phyloP scores from a whole-genome alignment of 208 protist species.

The Trypanosoma platydactyli region DNA sequence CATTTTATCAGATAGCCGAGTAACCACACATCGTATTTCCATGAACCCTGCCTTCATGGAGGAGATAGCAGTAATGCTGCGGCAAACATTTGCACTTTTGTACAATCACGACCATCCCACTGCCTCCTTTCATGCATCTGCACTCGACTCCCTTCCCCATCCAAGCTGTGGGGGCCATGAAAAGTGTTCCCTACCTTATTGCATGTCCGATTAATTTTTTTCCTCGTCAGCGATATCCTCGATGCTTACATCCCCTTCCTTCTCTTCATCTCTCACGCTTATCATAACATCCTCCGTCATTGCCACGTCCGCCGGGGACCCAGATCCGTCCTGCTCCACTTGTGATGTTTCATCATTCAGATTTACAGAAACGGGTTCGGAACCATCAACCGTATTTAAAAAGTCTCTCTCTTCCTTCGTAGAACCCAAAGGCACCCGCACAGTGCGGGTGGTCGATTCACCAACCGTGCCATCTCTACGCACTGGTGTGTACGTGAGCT shows the following conservation, averaged over 20 bases:
- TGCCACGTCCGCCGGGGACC: not conserved
- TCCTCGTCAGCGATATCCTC: conserved; percentile 21
- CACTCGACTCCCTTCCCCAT: not conserved
- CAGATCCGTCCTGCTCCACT: conserved; percentile 1
- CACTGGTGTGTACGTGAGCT: conserved; percentile 84
- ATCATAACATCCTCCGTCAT: not conserved
- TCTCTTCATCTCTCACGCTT: not conserved
- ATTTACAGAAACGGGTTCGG: conserved; percentile 5
- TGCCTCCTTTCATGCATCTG: not conserved
- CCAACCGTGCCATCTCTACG: conserved; percentile 73
- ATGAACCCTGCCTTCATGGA: not conserved
- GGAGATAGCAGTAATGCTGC: not conserved
- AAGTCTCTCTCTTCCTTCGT: not conserved
- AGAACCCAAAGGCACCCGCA: conserved; percentile 30
- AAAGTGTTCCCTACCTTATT: not conserved
- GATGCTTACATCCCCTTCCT: conserved; percentile 17
- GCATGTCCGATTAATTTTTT: not conserved
- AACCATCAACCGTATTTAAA: not conserved
- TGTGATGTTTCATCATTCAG: not conserved
- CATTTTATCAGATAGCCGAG: not conserved
- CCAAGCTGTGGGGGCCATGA: not conserved
- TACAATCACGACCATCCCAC: not conserved
- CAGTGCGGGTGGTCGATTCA: conserved; percentile 63
- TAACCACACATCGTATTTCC: not conserved
- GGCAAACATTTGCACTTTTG: not conserved